These are phyloP conservation scores for Tolypocladium capitatum DNA, from an alignment of 2,329 filamentous ascomycete genomes.

Conservation along the genomic window DNA sequence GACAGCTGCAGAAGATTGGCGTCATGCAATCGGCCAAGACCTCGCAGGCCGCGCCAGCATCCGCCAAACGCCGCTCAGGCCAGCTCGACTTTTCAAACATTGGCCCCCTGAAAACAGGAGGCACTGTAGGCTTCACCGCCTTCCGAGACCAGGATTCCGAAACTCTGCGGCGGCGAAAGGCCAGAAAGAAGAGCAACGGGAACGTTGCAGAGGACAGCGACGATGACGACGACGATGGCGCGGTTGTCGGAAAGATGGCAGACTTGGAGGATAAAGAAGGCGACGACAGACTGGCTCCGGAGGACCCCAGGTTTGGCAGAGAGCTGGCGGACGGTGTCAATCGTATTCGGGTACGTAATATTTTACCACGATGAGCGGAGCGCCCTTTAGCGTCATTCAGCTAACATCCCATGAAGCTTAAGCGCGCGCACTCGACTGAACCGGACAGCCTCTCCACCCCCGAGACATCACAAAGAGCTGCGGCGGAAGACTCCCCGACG, in stretches of 20 bases:
- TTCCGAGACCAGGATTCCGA: slow-evolving; percentile 62
- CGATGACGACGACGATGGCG: slow-evolving; percentile 51
- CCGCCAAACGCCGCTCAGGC: slow-evolving; percentile 65
- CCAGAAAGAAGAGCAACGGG: slow-evolving; percentile 50
- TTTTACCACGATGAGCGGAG: background rate
- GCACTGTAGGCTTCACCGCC: slow-evolving; percentile 77
- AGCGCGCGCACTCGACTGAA: slow-evolving; percentile 66
- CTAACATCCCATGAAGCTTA: slow-evolving; percentile 42
- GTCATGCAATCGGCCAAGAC: slow-evolving; percentile 60
- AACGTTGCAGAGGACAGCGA: slow-evolving; percentile 60
- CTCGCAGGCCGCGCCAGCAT: slow-evolving; percentile 44
- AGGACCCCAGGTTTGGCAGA: slow-evolving; percentile 58
- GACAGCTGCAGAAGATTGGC: slow-evolving; percentile 94
- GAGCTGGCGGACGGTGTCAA: slow-evolving; percentile 71
- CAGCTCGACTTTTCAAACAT: slow-evolving; percentile 78
- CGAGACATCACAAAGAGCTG: slow-evolving; percentile 21
- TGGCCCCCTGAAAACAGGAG: slow-evolving; percentile 71
- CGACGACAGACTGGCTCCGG: slow-evolving; percentile 47
- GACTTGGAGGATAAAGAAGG: slow-evolving; percentile 50
- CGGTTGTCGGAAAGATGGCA: slow-evolving; percentile 50
- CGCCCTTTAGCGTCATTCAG: no score
- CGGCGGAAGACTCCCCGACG: slow-evolving; percentile 30
- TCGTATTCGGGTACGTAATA: slow-evolving; percentile 57
- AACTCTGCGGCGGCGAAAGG: slow-evolving; percentile 39
- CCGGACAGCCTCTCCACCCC: slow-evolving; percentile 34